Conservation (phyloP, 495 filamentous ascomycete genomes). For the Penicillium paxilli region DNA sequence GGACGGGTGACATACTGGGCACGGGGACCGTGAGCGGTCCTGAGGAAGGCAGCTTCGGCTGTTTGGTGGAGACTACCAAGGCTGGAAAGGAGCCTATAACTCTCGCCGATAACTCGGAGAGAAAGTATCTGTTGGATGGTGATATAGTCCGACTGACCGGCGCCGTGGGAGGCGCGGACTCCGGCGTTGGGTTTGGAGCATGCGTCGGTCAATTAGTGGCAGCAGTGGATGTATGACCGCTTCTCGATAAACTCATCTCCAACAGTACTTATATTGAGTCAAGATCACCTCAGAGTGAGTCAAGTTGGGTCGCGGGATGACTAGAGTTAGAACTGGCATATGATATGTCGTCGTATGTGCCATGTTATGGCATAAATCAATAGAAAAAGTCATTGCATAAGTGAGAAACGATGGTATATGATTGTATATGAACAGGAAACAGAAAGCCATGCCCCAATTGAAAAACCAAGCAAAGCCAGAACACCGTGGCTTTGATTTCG, state of each 20-base stretch:
- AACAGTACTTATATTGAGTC: too few relatives aligned
- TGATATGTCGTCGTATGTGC: background rate
- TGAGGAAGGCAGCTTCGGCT: slow-evolving; percentile 55
- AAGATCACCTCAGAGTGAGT: too few relatives aligned
- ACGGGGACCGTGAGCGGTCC: slow-evolving; percentile 81
- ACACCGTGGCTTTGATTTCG: background rate
- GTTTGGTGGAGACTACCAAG: slow-evolving; percentile 71
- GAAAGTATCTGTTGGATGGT: slow-evolving; percentile 73
- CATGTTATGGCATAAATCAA: too few relatives aligned
- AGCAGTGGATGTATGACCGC: slow-evolving; percentile 11
- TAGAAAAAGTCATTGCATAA: background rate
- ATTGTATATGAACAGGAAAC: background rate
- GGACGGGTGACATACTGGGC: slow-evolving; percentile 75
- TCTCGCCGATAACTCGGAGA: slow-evolving; percentile 54
- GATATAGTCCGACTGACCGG: slow-evolving; percentile 72
- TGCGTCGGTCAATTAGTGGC: slow-evolving; percentile 55
- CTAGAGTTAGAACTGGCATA: background rate
- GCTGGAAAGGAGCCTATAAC: slow-evolving; percentile 59
- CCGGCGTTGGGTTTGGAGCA: slow-evolving; percentile 65
- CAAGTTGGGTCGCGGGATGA: too few relatives aligned
- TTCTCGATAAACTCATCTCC: too few relatives aligned
- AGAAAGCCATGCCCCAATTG: background rate
- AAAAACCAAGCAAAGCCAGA: background rate
- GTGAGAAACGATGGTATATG: background rate
- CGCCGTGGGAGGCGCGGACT: slow-evolving; percentile 50